Base-by-base conservation (phyloP, 352 stramenopile genomes). In the Globisporangium viniferum region DNA sequence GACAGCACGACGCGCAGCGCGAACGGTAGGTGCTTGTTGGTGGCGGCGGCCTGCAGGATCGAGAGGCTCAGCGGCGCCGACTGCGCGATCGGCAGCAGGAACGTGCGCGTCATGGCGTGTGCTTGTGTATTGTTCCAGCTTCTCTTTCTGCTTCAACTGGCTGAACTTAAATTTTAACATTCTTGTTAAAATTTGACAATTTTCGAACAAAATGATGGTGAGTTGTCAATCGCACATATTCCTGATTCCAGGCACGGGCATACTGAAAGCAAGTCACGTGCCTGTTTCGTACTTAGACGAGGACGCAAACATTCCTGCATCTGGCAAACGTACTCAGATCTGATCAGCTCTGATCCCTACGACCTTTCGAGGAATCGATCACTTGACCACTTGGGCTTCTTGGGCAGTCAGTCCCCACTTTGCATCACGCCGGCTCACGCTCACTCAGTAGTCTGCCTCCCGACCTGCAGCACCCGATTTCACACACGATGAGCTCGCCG, bases 71-170 rank as follows among this genome's bases (percentile, higher is more conserved):
- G 49, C 29, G 76, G 67, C 49, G 76, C 77, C 3, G 63, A 62
- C 15, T 62, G 76, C n/a, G 78, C 81, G 31, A 83, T 67, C 39
- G 76, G 74, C 41, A 86, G 63, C 61, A 86, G 57, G 49, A 82
- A 77, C 29, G 66, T 76, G 27, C 46, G 55, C 44, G 20, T 29
- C 64, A 68, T 61, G 9, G 22, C 12, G 44, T 27, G 0, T 36
- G 5, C 24, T 3, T 64, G 35, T 9, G n/a, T 41, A 20, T 53
- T 60, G 9, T 49, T 51, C n/a, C 33, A 10, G 33, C 24, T 51
- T 62, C 5, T 59, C 54, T 36, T 35, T 39, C 33, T 39, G 24
- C 24, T 24, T 24, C 24, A 24, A 24, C 24, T 24, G 24, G 24
- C 24, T 24, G 24, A 24, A 24, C 24, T 24, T 24, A 24, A 24